phyloP scores from a whole-genome alignment of 306 rosid genomes.

The Sechiopsis laciniata region DNA sequence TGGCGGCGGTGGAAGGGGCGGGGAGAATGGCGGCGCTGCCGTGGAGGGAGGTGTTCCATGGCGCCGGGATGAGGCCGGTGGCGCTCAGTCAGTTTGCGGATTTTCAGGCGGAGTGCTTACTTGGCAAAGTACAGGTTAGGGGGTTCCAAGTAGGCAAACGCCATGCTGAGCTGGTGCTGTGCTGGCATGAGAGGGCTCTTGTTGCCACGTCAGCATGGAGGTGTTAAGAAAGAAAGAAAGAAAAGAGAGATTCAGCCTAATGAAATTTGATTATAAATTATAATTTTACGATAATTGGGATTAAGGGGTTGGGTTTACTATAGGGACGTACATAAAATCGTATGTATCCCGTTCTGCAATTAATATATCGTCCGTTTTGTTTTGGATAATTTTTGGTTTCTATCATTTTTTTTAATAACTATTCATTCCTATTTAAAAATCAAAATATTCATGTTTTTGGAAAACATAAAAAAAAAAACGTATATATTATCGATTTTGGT shows the following conservation, averaged over 20 bases:
- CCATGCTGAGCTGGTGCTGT: constrained; percentile 71
- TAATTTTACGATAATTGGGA: constrained; percentile 7
- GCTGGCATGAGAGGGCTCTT: constrained; percentile 67
- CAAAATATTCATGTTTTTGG: no score
- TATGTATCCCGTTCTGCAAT: constrained; percentile 4
- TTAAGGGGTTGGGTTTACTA: background rate
- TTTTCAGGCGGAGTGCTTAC: constrained; percentile 71
- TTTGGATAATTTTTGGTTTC: background rate
- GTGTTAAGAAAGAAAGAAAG: constrained; percentile 16
- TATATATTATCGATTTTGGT: no score
- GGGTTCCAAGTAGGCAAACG: constrained; percentile 80
- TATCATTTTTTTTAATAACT: no score
- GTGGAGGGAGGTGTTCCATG: constrained; percentile 62
- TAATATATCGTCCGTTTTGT: background rate
- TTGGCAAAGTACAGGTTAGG: constrained; percentile 59
- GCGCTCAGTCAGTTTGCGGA: constrained; percentile 79
- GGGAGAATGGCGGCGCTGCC: constrained; percentile 33
- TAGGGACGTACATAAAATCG: constrained; percentile 19
- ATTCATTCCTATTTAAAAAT: no score
- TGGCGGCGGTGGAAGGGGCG: constrained; percentile 54
- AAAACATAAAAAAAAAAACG: no score
- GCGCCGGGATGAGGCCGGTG: constrained; percentile 71
- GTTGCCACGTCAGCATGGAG: constrained; percentile 81
- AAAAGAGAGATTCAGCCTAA: constrained; percentile 6
- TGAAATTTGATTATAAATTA: background rate